Conservation (phyloP, 148 eudicot genomes). For the Fagopyrum tataricum region DNA sequence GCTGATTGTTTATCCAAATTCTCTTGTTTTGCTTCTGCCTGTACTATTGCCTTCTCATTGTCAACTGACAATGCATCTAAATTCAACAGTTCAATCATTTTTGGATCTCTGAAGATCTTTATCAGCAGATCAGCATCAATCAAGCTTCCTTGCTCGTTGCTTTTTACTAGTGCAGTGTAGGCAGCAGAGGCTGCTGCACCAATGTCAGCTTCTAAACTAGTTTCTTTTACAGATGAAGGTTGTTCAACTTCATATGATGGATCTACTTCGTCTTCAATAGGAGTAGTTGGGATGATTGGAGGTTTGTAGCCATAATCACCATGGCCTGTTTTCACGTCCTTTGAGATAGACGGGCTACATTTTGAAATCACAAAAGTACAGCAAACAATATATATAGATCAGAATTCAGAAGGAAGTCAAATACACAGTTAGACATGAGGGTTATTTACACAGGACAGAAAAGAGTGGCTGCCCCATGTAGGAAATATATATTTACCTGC, state of each 20-base stretch:
- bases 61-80: slow-evolving; percentile 10
- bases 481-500: slow-evolving; percentile 25
- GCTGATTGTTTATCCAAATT: slow-evolving; percentile 1
- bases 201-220: slow-evolving; percentile 33
- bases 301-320: slow-evolving; percentile 27
- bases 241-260: neutral
- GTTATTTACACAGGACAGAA: neutral
- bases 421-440: neutral
- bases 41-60: slow-evolving; percentile 5
- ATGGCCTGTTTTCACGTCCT: slow-evolving; percentile 21
- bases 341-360: slow-evolving; percentile 36
- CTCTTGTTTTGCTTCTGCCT: neutral
- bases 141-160: slow-evolving; percentile 33
- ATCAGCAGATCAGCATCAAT: slow-evolving; percentile 49
- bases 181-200: slow-evolving; percentile 42
- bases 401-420: neutral
- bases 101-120: slow-evolving; percentile 41
- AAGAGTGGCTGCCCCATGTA: neutral
- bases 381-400: neutral
- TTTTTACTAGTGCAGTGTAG: slow-evolving; percentile 30
- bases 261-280: slow-evolving; percentile 42
- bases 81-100: slow-evolving; percentile 29
- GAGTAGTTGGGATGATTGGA: slow-evolving; percentile 44
- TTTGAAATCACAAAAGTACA: slow-evolving; percentile 2
- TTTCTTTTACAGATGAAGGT: neutral